Percentiles rank a stretch among this genome's conserved stretches.
Conservation (phyloP, 2,329 filamentous ascomycete genomes). For the Penicillium janthinellum region DNA sequence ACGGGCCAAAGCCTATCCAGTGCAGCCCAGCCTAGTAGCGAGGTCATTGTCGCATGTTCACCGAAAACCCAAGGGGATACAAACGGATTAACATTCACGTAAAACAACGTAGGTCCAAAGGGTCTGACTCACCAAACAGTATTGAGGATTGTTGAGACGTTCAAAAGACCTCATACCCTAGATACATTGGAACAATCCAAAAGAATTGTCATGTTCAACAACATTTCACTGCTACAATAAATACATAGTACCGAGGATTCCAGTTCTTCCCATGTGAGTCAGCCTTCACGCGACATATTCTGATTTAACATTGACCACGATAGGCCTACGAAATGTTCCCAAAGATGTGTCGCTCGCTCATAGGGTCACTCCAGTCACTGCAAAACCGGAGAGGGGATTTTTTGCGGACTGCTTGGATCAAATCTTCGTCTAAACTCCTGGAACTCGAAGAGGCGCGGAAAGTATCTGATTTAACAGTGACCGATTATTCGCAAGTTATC, state of each 20-base stretch:
- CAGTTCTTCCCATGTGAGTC: not conserved
- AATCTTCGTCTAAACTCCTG: not conserved
- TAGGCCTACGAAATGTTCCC: not conserved
- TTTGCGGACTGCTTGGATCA: not conserved
- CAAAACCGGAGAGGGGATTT: not conserved
- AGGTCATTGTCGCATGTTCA: not conserved
- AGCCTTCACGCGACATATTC: not conserved
- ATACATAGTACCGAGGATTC: not conserved
- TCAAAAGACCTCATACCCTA: too few relatives aligned
- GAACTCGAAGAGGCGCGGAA: not conserved
- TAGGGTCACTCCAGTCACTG: not conserved
- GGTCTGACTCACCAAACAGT: too few relatives aligned
- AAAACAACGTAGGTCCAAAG: not conserved
- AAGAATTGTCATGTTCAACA: too few relatives aligned
- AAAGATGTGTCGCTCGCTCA: not conserved
- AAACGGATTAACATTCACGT: not conserved
- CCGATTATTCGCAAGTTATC: not conserved
- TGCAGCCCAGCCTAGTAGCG: not conserved
- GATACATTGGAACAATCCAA: too few relatives aligned
- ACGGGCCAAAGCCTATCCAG: not conserved
- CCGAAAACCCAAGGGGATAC: not conserved
- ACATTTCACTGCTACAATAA: too few relatives aligned
- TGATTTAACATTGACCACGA: not conserved
- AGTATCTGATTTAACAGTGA: not conserved
- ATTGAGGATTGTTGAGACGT: too few relatives aligned